Evolutionary conservation across 2,329 filamentous ascomycete species (phyloP), one percentile per base, ranked within the genome.

Genomic region (Ploettnerulaceae sp.): DNA sequence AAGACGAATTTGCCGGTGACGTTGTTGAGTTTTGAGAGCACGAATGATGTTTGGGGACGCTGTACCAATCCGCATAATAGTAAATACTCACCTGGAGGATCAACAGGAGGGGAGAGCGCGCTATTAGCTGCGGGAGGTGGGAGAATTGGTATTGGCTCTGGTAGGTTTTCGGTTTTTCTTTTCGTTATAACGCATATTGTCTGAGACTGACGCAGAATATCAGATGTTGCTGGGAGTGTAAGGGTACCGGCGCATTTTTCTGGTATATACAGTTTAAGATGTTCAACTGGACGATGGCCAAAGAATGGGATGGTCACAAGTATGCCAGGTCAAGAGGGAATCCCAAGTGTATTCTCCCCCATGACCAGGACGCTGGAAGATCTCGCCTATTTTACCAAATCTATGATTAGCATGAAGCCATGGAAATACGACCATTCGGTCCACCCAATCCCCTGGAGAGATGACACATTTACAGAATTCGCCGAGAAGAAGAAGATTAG

Each of bases 1-100:
- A 97, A 96, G 72, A 96, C 90, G 0, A 93, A 93, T 52, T 65
- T 94, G 2, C 91, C 90, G 4, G 85, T 91, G 47, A 95, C 89
- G 0, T 75, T 65, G 17, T 43, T 65, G 33, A 62, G 59, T 41
- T 64, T 64, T 44, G 62, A 64, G 48, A 60, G 55, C 7, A 62
- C 61, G 45, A 81, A 81, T 59, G 76, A 77, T 52, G 71, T 96
- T 15, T 97, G 90, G 88, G 90, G 91, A 7, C 77, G 81, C 24
- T 83, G 77, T 55, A 82, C 76, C 12, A 96, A 95, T 63, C 89
- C 90, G 0, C 88, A 95, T 67, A 89, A 89, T 61, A 67, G 69
- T n/a, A 79, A 77, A 29, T 95, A 94, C 69, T 89, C 86, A 0
- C 89, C 90, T 0, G 91, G 91, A 17, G 91, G 91, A 14, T 93